Percentiles rank a stretch among this genome's conserved stretches.
Evolutionary conservation across 2,329 filamentous ascomycete genomes (phyloP).

Genomic region (Fusarium nanum): DNA sequence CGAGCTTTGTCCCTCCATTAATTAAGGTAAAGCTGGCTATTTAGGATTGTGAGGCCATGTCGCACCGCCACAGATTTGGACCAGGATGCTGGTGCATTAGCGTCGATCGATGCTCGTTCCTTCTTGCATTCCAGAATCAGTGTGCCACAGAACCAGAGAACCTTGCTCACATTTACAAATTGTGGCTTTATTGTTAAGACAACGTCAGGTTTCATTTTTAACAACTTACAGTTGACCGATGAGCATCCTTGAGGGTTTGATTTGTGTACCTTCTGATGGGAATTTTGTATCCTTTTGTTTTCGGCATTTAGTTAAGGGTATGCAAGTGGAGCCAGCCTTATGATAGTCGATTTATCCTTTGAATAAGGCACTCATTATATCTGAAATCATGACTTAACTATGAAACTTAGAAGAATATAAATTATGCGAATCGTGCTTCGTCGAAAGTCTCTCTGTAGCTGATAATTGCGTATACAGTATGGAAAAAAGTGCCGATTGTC

Average conservation of each 20-base stretch:
- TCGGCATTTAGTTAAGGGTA: not conserved
- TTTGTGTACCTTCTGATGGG: not conserved
- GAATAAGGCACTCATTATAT: not conserved
- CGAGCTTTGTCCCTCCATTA: not conserved
- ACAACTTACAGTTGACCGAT: not conserved
- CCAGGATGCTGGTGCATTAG: slow-evolving; percentile 50
- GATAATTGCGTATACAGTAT: not conserved
- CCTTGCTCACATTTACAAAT: slow-evolving; percentile 11
- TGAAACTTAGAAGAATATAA: not conserved
- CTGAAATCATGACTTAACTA: not conserved
- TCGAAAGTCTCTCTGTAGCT: not conserved
- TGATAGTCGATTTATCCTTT: not conserved
- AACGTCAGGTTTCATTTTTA: not conserved
- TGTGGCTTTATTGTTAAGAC: not conserved
- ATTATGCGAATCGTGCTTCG: not conserved
- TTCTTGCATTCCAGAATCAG: slow-evolving; percentile 43
- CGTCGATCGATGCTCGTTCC: slow-evolving; percentile 48
- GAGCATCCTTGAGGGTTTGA: not conserved
- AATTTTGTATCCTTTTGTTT: not conserved
- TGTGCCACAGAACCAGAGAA: slow-evolving; percentile 19
- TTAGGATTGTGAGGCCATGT: slow-evolving; percentile 24
- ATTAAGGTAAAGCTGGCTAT: slow-evolving; percentile 18
- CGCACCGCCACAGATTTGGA: slow-evolving; percentile 52
- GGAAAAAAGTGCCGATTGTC: not conserved
- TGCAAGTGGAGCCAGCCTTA: not conserved